Base-by-base conservation (phyloP, 2,329 filamentous ascomycete genomes). In the Cladosporium austrohemisphaericum region DNA sequence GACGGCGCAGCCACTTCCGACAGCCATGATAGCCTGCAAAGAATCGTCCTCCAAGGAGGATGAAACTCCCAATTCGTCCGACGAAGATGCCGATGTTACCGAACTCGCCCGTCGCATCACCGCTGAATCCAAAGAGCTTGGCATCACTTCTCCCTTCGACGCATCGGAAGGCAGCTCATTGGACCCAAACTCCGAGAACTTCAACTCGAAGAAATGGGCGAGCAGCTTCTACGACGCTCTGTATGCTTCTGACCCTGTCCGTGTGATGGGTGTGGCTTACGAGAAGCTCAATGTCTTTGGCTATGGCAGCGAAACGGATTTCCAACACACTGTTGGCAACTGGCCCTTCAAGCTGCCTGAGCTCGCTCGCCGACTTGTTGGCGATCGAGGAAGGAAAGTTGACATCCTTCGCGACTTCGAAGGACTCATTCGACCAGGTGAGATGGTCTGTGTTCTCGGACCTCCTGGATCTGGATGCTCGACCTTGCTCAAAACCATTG, bases 401-500 rank as follows among this genome's bases (percentile, higher is more conserved):
- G 81, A 88, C 58, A 88, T 88, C 56, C 68, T 88, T 52, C 79
- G 76, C 54, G 71, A 80, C 58, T 81, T 86, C 49, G 83, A 88
- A 55, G 85, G 85, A 18, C 62, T 88, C 0, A 80, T 88, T 1
- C 75, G 79, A 61, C 79, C 78, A 53, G 85, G 85, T 33, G 85
- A 89, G 72, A 86, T 88, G 83, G 69, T 88, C 23, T 81, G 88
- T n/a, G 85, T 88, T 3, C 75, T 89, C 28, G 85, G 85, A 13
- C 85, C 84, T 48, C 85, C 85, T 2, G 74, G 71, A 53, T 74
- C 73, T 53, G 86, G 86, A 44, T 95, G 89, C 66, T 88, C 86
- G n/a, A 95, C 89, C 1, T 83, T 94, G 55, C 74, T 95, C 50
- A 94, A 93, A 72, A 87, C 88, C 0, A 80, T 94, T 57, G 80